Evolutionary conservation across 768 basidiomycete species (phyloP).

Genomic region (Serendipita indica): DNA sequence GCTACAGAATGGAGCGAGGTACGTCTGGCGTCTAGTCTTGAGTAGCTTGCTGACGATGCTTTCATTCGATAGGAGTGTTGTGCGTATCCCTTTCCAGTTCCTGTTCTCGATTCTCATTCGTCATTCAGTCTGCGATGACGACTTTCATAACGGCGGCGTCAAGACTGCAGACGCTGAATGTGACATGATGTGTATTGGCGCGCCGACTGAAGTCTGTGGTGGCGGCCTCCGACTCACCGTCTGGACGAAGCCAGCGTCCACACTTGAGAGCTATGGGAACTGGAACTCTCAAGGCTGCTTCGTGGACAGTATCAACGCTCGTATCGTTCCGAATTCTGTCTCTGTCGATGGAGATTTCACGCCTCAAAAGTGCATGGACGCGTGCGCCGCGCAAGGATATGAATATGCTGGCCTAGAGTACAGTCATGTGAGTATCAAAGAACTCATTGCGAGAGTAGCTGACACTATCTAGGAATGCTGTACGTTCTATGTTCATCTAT

Average conservation of each 20-base stretch:
- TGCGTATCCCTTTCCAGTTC: not conserved
- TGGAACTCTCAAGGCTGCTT: not conserved
- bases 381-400: not conserved
- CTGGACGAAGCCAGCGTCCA: not conserved
- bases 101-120: not conserved
- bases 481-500: not conserved
- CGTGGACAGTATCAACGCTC: not conserved
- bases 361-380: not conserved
- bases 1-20: constrained; percentile 6
- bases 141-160: not conserved
- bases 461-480: not conserved
- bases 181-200: constrained; percentile 10
- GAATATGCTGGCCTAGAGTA: not conserved
- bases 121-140: not conserved
- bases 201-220: constrained; percentile 10
- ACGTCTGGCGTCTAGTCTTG: not conserved
- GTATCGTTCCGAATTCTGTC: not conserved
- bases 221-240: not conserved
- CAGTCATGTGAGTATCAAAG: not conserved
- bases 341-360: not conserved
- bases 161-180: not conserved
- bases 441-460: too few species aligned
- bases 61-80: not conserved
- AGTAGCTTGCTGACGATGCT: not conserved
- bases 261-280: not conserved